These are phyloP conservation scores for Fusarium fujikuroi DNA, from an alignment of 2,329 filamentous ascomycete species.

Conservation along the genomic window DNA sequence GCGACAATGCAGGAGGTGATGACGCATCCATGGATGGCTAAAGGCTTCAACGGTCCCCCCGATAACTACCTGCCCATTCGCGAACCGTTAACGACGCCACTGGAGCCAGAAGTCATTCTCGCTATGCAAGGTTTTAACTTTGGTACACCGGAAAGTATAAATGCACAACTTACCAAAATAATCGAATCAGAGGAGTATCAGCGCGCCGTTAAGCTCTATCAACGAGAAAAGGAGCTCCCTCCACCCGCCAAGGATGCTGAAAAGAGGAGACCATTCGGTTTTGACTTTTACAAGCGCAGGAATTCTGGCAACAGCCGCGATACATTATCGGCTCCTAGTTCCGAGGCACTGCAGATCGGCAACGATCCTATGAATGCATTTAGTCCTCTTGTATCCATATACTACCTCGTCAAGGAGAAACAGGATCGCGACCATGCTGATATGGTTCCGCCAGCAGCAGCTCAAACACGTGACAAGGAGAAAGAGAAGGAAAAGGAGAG, in stretches of 20 bases:
- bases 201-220: slow-evolving; percentile 77
- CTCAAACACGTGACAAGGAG: slow-evolving; percentile 49
- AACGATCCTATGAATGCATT: slow-evolving; percentile 93
- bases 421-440: slow-evolving; percentile 76
- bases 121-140: slow-evolving; percentile 99
- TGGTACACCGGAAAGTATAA: slow-evolving; percentile 85
- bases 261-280: slow-evolving; percentile 86
- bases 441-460: slow-evolving; percentile 59
- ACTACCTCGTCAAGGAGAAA: slow-evolving; percentile 96
- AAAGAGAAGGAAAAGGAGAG: slow-evolving; percentile 41
- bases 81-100: slow-evolving; percentile 84
- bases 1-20: slow-evolving; percentile 92
- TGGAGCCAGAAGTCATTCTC: slow-evolving; percentile 84
- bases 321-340: slow-evolving; percentile 84
- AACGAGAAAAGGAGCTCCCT: slow-evolving; percentile 71
- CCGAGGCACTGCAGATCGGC: slow-evolving; percentile 84
- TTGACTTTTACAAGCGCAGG: slow-evolving; percentile 96
- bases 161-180: slow-evolving; percentile 81
- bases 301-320: slow-evolving; percentile 91
- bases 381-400: slow-evolving; percentile 90
- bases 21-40: slow-evolving; percentile 94
- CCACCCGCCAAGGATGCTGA: slow-evolving; percentile 73
- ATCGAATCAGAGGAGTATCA: slow-evolving; percentile 96
- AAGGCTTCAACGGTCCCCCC: slow-evolving; percentile 85
- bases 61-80: slow-evolving; percentile 89